These are phyloP conservation scores for Apophysomyces elegans DNA, from an alignment of 371 early-diverging fungal species.

Conservation along the genomic window DNA sequence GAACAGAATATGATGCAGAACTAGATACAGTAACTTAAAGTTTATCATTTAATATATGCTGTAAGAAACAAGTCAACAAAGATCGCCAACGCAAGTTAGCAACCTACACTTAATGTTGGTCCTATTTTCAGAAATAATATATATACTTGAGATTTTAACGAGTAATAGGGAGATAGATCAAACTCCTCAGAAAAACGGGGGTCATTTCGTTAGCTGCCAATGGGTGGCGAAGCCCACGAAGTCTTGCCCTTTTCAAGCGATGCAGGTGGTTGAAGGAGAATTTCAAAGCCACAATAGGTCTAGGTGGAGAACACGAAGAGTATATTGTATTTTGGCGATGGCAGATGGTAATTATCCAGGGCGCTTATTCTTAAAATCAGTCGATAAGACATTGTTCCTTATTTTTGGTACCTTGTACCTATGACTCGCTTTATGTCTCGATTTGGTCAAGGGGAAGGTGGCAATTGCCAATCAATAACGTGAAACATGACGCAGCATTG, in stretches of 20 bases:
- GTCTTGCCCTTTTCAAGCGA: not conserved
- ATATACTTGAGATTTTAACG: not conserved
- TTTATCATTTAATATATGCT: constrained; percentile 8
- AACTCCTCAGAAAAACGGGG: not conserved
- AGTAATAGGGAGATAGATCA: not conserved
- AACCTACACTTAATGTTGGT: not conserved
- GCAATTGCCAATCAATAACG: not conserved
- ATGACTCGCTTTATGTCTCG: not conserved
- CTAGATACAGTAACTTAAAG: not conserved
- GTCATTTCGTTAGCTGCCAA: not conserved
- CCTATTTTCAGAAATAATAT: constrained; percentile 1
- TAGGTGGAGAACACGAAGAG: not conserved
- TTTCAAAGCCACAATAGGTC: not conserved
- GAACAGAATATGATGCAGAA: not conserved
- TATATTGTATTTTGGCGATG: not conserved
- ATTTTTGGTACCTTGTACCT: not conserved
- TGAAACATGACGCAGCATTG: not conserved
- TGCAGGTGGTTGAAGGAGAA: constrained; percentile 7
- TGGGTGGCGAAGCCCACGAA: constrained; percentile 2
- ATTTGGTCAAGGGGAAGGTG: constrained; percentile 4
- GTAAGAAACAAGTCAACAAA: not conserved
- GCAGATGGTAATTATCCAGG: not conserved
- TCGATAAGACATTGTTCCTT: not conserved
- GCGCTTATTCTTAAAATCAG: not conserved
- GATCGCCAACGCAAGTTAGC: not conserved